phyloP scores from a whole-genome alignment of 2,329 filamentous ascomycete species.

The Ophiocordyceps camponoti-saundersi region DNA sequence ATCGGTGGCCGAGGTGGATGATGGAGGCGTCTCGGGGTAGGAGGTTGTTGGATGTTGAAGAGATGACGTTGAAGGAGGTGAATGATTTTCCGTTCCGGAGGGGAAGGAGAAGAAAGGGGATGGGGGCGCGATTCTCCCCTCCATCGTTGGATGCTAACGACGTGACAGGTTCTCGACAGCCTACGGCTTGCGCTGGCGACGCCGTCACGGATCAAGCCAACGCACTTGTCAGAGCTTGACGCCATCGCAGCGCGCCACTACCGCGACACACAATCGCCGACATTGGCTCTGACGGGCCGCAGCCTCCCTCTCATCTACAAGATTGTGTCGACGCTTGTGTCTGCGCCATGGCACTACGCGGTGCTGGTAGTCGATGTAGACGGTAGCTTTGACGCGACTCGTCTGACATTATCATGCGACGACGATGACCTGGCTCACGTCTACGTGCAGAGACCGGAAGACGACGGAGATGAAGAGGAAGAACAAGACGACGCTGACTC shows the following conservation, averaged over 20 bases:
- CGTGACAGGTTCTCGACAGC: constrained; percentile 3
- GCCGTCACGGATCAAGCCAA: constrained; percentile 9
- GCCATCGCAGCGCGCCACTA: constrained; percentile 28
- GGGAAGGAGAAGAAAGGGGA: not conserved
- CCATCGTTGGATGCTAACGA: not conserved
- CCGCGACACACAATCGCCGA: constrained; percentile 26
- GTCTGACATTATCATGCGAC: constrained; percentile 17
- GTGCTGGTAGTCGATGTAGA: constrained; percentile 39
- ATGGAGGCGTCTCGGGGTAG: constrained; percentile 27
- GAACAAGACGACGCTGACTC: constrained; percentile 5
- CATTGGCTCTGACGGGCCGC: constrained; percentile 33
- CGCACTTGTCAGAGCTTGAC: constrained; percentile 27
- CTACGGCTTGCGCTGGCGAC: constrained; percentile 1
- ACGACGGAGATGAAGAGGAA: not conserved
- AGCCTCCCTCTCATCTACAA: constrained; percentile 38
- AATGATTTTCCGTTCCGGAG: not conserved
- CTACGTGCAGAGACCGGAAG: constrained; percentile 27
- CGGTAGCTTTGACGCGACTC: constrained; percentile 34
- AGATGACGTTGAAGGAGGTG: constrained; percentile 43
- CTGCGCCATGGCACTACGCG: constrained; percentile 26
- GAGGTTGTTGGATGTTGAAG: constrained; percentile 33
- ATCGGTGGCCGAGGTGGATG: not conserved
- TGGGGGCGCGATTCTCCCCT: not conserved
- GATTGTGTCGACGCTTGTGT: constrained; percentile 33
- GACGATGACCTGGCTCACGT: constrained; percentile 31